Evolutionary conservation across 352 stramenopile genomes (phyloP), one percentile per base, ranked within the genome.

Genomic region (Globisporangium lucens): DNA sequence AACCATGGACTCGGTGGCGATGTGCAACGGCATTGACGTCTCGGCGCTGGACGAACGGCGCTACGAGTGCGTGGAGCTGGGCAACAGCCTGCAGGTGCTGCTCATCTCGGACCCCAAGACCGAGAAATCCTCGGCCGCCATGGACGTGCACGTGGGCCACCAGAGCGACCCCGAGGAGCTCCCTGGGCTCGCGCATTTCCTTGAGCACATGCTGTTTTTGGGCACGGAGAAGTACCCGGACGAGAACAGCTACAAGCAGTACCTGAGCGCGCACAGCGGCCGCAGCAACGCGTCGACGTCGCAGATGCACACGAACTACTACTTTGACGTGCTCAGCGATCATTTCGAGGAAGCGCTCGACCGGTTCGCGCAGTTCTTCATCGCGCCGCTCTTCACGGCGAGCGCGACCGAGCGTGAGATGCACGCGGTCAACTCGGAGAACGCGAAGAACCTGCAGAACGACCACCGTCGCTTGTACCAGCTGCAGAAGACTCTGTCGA

Each of bases 171-270:
- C 85, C 6, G 72, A 77, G 27, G 73, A 95, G 33, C 68, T 98
- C 8, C 89, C 93, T 1, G 93, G 93, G 0, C 83, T 98, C 24
- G 91, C 93, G 51, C 93, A 98, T 65, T 98, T 99, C 57, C 68
- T 89, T 47, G 97, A 99, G 75, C 97, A 99, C 85, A 98, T 99
- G 95, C 76, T 99, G 4, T 99, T 99, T 71, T 74, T 99, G 4
- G 97, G 97, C 13, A 99, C 96, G 33, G 72, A 89, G 53, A 97
- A 98, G 71, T 99, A 98, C 75, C 97, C 97, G 5, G 82, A 98
- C 49, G 97, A 99, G 78, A 97, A 98, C 77, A 96, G 83, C 43
- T 99, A 98, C 76, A 90, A 93, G 71, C 78, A 89, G 64, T 99
- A 95, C 70, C 71, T 99, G n/a, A 91, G 83, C 51, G 75, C 85